Base-by-base conservation (phyloP, 108 stramenopile species). In the Ochromonas danica region DNA sequence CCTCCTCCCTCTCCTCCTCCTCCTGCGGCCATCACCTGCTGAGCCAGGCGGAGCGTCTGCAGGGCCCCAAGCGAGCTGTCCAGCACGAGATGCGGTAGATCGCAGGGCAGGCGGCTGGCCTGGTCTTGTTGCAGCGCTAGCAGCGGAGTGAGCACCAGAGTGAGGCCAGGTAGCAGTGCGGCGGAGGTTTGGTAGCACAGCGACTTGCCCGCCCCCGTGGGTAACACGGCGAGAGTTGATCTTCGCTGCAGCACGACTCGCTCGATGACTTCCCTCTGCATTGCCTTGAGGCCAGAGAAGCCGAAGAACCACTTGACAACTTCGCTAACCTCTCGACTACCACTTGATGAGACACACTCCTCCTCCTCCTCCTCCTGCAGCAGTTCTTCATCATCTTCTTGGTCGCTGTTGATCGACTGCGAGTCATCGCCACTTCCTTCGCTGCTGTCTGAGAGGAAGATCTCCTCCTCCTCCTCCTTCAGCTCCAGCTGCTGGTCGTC, bases 171-270 rank as follows among this genome's bases (percentile, higher is more conserved):
- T 85, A 92, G 81, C 3, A 97, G 79, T 35, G 91, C 81, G 25
- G 97, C 94, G 0, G 99, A 96, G 27, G 98, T 86, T 17, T 96
- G 94, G 81, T 96, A 99, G 83, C 94, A 95, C 42, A 99, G 84
- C 28, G 91, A 92, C 84, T 99, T 99, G 40, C 99, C 99, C 38
- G 89, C 90, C 1, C 99, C 99, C n/a, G 99, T 99, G 0, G 97
- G 93, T 93, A 33, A 99, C 94, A 38, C 97, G 80, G 14, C 96
- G 87, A 67, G 92, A 91, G 67, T 84, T 51, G 6, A 14, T 51
- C 22, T 22, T 22, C 6, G 45, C 45, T 51, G 22, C 22, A 51
- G 45, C 6, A 14, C 45, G 45, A 51, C 45, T 51, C 14, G 45
- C 14, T 14, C 14, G 45, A 51, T 6, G 22, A 51, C 45, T 51